These are phyloP conservation scores for Cicer pinnatifidum DNA, from an alignment of 306 rosid genomes.

Conservation along the genomic window DNA sequence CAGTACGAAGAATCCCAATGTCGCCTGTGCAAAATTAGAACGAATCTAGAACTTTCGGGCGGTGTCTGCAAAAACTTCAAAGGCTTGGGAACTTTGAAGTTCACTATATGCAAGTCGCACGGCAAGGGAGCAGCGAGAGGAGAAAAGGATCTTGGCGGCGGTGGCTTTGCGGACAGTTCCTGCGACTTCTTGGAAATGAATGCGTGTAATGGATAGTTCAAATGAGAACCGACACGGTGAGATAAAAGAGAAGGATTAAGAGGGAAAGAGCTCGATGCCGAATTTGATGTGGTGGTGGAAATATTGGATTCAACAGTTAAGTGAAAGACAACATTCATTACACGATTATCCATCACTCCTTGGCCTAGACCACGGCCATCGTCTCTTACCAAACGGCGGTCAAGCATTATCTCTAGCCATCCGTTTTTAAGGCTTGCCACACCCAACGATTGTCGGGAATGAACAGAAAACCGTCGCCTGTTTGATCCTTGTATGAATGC, in stretches of 20 bases:
- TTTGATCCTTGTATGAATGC: slow-evolving; percentile 83
- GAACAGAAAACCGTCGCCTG: slow-evolving; percentile 88
- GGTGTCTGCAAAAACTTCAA: slow-evolving; percentile 66
- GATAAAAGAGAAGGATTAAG: slow-evolving; percentile 87
- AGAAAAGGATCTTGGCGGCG: slow-evolving; percentile 66
- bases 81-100: slow-evolving; percentile 89
- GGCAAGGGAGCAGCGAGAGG: slow-evolving; percentile 82
- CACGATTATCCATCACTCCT: slow-evolving; percentile 95
- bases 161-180: slow-evolving; percentile 62
- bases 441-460: slow-evolving; percentile 88
- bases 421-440: slow-evolving; percentile 91
- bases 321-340: slow-evolving; percentile 86
- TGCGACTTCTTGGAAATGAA: slow-evolving; percentile 77
- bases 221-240: slow-evolving; percentile 66
- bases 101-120: slow-evolving; percentile 92
- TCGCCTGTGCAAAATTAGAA: slow-evolving; percentile 67
- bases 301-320: slow-evolving; percentile 68
- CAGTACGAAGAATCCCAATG: slow-evolving; percentile 91
- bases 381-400: slow-evolving; percentile 84
- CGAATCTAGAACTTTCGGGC: slow-evolving; percentile 65
- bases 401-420: slow-evolving; percentile 97
- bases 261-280: slow-evolving; percentile 60
- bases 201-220: slow-evolving; percentile 88
- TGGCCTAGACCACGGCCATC: slow-evolving; percentile 99
- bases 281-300: slow-evolving; percentile 57